Evolutionary conservation across 345 rosid genomes (phyloP), one percentile per base, ranked within the genome.

Genomic region (Eutrema heterophyllum): DNA sequence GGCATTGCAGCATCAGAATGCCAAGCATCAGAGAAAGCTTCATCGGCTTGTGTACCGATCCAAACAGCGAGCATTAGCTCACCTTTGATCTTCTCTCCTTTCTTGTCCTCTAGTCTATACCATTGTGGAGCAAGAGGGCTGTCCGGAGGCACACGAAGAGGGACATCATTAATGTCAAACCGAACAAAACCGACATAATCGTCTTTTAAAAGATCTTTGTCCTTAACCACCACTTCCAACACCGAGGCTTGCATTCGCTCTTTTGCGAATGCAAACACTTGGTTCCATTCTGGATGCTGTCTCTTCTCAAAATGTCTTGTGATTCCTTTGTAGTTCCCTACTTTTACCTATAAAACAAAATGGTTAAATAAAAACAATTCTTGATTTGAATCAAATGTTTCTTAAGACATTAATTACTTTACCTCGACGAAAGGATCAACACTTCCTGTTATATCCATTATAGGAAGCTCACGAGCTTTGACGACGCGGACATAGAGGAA

Each of bases 21-120:
- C 97, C 98, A 92, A 11, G 98, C 97, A 65, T 96, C 99, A 1
- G 99, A 86, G 82, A 95, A 92, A 14, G 99, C 90, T 84, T 95
- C 98, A 78, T 95, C 97, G 1, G 99, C 98, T 73, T 92, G 99
- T 29, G 99, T 96, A 65, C 98, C 99, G 41, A 96, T 87, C 99
- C 99, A 96, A 41, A 96, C 96, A 21, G 99, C 98, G 3, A 96
- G 85, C 98, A 96, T 96, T 65, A 96, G 71, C 63, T 96, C 98
- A 16, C 99, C 96, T 78, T 85, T 96, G 68, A 84, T 76, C 78
- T 87, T 96, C 51, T 87, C 94, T 21, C 93, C 89, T 64, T 88
- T 90, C 84, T 90, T 88, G 66, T 90, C 89, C 71, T 86, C 95
- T 58, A 96, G 86, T 50, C 94, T 85, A 75, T 90, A 92, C 99